Base-by-base conservation (phyloP, 108 stramenopile genomes). In the Fistulifera pelliculosa region DNA sequence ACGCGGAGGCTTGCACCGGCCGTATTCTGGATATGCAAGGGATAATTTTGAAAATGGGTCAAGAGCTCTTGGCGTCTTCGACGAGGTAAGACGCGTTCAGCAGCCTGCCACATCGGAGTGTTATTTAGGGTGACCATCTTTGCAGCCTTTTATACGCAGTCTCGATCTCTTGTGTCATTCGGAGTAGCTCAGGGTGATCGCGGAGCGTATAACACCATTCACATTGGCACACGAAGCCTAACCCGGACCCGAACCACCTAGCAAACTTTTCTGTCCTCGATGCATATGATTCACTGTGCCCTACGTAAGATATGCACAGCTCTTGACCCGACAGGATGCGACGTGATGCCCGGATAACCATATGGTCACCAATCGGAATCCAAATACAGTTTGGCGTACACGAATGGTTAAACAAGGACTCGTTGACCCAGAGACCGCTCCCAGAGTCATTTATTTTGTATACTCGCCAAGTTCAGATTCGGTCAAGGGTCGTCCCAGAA, bases 361-460 rank as follows among this genome's bases (percentile, higher is more conserved):
- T 64, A 31, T 64, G 54, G 48, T 64, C 54, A 22, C 63, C 63
- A 40, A 64, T 56, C 27, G 27, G 43, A 18, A 31, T 15, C 54
- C 47, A 64, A 0, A 47, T 48, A 47, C 63, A 64, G 41, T 64
- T 64, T 1, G 63, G 63, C 11, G 47, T 56, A 31, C 63, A 56
- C 3, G 63, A 64, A 47, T 56, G 63, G 41, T 64, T 64, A 27
- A 56, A 64, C 55, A 64, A 25, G 22, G 54, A 64, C 16, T 49
- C 63, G 4, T 25, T 14, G 6, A 48, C 10, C 63, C 63, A 64
- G 3, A 64, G 23, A 13, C 63, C 63, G 1, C 0, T 11, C 2
- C 21, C 38, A 4, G 21, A 26, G 12, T 14, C 18, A 41, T 41
- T 14, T 41, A 11, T 11, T 14, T 41, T 11, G 12, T 14, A 41